Evolutionary conservation across 192 early-diverging fungal genomes (phyloP).

Genomic region (Entomortierella beljakovae): DNA sequence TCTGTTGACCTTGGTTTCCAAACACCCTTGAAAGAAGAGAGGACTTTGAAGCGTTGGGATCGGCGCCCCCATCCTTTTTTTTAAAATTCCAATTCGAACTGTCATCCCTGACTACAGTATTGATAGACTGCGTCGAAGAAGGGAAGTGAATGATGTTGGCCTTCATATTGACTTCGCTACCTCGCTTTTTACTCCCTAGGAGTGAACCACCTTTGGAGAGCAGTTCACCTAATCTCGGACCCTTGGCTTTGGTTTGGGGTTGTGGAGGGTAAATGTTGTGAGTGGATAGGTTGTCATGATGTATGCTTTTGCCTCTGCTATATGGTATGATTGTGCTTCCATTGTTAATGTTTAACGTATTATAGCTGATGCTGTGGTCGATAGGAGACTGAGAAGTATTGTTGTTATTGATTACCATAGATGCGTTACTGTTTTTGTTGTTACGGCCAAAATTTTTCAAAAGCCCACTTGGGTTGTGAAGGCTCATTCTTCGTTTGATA

Average conservation of each 20-base stretch:
- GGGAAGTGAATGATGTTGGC: background rate
- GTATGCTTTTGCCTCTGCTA: background rate
- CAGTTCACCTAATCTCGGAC: constrained; percentile 19
- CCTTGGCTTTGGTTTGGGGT: background rate
- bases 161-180: constrained; percentile 28
- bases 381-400: background rate
- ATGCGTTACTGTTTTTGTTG: constrained; percentile 3
- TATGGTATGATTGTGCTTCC: background rate
- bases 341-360: background rate
- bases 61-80: background rate
- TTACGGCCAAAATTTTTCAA: constrained; percentile 1
- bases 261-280: background rate
- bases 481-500: background rate
- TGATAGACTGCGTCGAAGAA: background rate
- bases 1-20: constrained; percentile 5
- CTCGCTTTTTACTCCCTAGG: constrained; percentile 28
- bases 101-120: background rate
- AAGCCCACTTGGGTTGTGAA: background rate
- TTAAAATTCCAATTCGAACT: constrained; percentile 1
- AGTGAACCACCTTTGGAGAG: constrained; percentile 9
- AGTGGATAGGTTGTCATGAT: background rate
- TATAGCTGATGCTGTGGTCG: background rate
- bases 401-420: background rate
- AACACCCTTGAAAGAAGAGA: constrained; percentile 13
- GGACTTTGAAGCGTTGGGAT: constrained; percentile 7